phyloP scores from a whole-genome alignment of 1,139 yeast species.

The Kodamaea anthophila region DNA sequence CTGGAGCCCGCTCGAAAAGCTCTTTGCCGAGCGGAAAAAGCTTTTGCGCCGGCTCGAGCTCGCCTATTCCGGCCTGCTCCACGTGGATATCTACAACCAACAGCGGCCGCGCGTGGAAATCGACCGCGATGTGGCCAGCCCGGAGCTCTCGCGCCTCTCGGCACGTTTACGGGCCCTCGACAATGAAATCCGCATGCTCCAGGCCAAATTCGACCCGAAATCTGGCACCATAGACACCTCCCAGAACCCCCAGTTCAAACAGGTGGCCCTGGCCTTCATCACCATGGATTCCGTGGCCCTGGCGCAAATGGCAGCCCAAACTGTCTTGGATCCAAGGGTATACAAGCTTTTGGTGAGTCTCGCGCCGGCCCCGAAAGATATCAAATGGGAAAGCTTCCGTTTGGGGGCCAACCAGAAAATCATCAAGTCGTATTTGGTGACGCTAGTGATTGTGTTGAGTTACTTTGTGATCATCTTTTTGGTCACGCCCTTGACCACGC shows the following conservation, averaged over 20 bases:
- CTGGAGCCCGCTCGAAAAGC: slow-evolving; percentile 42
- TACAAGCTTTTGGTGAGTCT: slow-evolving; percentile 61
- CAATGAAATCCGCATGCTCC: slow-evolving; percentile 23
- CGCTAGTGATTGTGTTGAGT: slow-evolving; percentile 54
- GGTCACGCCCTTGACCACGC: slow-evolving; percentile 68
- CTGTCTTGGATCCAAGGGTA: slow-evolving; percentile 71
- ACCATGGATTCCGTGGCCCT: slow-evolving; percentile 83
- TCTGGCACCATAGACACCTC: slow-evolving; percentile 22
- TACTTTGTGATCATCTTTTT: slow-evolving; percentile 63
- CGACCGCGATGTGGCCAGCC: slow-evolving; percentile 2
- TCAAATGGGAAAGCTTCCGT: slow-evolving; percentile 69
- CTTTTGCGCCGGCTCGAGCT: slow-evolving; percentile 38
- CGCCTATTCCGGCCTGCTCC: slow-evolving; percentile 37
- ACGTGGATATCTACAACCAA: slow-evolving; percentile 34
- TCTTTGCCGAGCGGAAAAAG: slow-evolving; percentile 31
- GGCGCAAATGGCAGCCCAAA: slow-evolving; percentile 84
- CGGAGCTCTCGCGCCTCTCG: slow-evolving; percentile 17
- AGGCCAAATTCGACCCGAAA: slow-evolving; percentile 23
- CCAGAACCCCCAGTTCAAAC: slow-evolving; percentile 25
- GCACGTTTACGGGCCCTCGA: slow-evolving; percentile 22
- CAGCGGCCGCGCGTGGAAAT: slow-evolving; percentile 23
- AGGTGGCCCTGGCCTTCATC: slow-evolving; percentile 65
- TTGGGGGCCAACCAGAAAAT: slow-evolving; percentile 51
- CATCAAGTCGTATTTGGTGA: slow-evolving; percentile 52
- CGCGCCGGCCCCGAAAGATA: slow-evolving; percentile 81